Evolutionary conservation across 169 alveolate species (phyloP), one percentile per base, ranked within the genome.

Genomic region (Plasmodium fragile): DNA sequence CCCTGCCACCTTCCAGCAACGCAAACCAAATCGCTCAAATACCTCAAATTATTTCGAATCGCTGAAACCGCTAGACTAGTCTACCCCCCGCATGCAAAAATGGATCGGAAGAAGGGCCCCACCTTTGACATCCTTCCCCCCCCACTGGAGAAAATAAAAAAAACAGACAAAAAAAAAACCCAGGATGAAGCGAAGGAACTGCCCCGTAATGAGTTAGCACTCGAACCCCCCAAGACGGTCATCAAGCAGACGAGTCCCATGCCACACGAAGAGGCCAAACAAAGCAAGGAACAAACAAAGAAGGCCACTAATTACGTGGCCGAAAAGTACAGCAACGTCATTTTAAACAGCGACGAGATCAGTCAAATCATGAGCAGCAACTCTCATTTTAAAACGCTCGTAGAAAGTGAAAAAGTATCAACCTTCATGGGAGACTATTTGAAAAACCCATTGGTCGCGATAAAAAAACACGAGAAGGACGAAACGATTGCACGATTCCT

Each of bases 351-450:
- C 18, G 70, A 87, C 16, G 93, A 87, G 49, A 87, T 87, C 18
- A 87, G 73, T n/a, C 28, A 30, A 5, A 75, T 87, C 39, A 52
- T 87, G 39, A 77, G 49, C 18, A 43, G 39, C 4, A 75, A 87
- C 45, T 8, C 85, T 0, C 28, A 53, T 22, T 87, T 87, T 55
- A 87, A 87, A 8, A 25, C 80, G 4, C 39, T 87, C 5, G 16
- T 77, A 3, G 80, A 55, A 8, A 87, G 43, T 18, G 45, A 87
- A 25, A 13, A 87, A 2, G 87, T 87, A 0, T 53, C 69, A 0
- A 32, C 59, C n/a, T 87, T 87, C 36, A 87, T 87, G 93, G 34
- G 80, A 36, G 87, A 75, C 1, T 87, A 87, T 32, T 87, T 87
- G 80, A 32, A 59, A 4, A 52, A 77, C 28, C 93, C 93, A 10